These are phyloP conservation scores for Hypoxylon rickii DNA, from an alignment of 495 filamentous ascomycete species.

Conservation along the genomic window DNA sequence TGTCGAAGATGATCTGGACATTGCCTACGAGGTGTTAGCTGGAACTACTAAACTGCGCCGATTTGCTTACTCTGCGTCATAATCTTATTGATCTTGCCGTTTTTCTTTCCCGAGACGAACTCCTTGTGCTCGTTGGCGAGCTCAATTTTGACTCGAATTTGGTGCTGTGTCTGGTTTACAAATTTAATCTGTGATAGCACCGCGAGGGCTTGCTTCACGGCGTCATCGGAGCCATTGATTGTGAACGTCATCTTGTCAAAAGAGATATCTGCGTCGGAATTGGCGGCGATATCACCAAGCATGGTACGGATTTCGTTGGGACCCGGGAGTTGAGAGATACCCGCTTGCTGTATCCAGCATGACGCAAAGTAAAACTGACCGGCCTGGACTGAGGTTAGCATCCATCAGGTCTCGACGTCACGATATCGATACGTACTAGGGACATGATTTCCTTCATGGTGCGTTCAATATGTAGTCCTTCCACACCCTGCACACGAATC, in stretches of 20 bases:
- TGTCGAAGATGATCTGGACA: constrained; percentile 98
- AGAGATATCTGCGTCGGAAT: constrained; percentile 90
- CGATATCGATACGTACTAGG: constrained; percentile 60
- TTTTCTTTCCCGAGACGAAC: constrained; percentile 99
- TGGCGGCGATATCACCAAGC: constrained; percentile 93
- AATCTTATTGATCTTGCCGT: constrained; percentile 99
- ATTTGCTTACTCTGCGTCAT: constrained; percentile 83
- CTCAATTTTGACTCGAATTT: constrained; percentile 96
- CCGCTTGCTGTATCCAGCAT: constrained; percentile 89
- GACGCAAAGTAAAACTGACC: constrained; percentile 97
- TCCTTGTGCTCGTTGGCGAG: constrained; percentile 99
- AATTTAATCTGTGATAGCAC: constrained; percentile 92
- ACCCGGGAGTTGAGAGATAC: constrained; percentile 71
- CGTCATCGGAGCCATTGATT: constrained; percentile 93
- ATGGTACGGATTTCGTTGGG: constrained; percentile 80
- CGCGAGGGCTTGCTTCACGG: constrained; percentile 89
- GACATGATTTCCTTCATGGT: constrained; percentile 94
- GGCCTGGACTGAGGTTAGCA: constrained; percentile 60
- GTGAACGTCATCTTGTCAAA: constrained; percentile 94
- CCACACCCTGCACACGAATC: constrained; percentile 87
- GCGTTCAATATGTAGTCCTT: constrained; percentile 90
- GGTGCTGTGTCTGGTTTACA: constrained; percentile 82
- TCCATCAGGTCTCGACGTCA: background rate
- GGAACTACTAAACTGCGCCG: background rate
- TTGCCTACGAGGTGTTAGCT: constrained; percentile 58